A percentile compares a stretch with the other conserved stretches of the same genome.
phyloP scores from a whole-genome alignment of 164 flowering plant genomes.

The Kalanchoe fedtschenkoi region DNA sequence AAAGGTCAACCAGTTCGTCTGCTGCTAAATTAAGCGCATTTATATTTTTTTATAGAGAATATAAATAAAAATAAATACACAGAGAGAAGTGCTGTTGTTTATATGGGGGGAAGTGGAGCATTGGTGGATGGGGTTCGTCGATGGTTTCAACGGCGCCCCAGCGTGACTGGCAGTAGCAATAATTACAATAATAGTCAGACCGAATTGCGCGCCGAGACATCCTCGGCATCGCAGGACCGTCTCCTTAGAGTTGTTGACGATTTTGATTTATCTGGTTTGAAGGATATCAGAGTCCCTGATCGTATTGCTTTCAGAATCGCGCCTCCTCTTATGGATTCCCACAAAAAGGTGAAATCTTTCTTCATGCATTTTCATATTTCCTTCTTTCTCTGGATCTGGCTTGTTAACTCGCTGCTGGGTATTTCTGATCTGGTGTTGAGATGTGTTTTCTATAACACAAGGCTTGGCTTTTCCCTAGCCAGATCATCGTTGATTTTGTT shows the following conservation, averaged over 20 bases:
- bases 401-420: too few species aligned
- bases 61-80: neutral
- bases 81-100: neutral
- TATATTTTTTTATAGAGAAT: too few species aligned
- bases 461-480: neutral
- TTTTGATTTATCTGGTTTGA: conserved; percentile 34
- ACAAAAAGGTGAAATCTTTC: conserved; percentile 30
- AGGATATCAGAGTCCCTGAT: conserved; percentile 33
- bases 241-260: conserved; percentile 17
- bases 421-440: neutral
- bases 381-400: conserved; percentile 4
- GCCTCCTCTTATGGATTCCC: conserved; percentile 31
- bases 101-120: conserved; percentile 23
- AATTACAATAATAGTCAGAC: neutral
- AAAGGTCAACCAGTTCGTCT: too few species aligned
- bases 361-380: neutral
- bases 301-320: conserved; percentile 4
- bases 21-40: too few species aligned
- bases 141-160: conserved; percentile 35
- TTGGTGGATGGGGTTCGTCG: conserved; percentile 60
- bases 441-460: neutral
- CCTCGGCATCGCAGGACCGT: neutral
- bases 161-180: neutral
- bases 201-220: neutral
- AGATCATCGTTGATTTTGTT: too few species aligned